phyloP scores from a whole-genome alignment of 768 basidiomycete species.

The Leccinellum albellum region DNA sequence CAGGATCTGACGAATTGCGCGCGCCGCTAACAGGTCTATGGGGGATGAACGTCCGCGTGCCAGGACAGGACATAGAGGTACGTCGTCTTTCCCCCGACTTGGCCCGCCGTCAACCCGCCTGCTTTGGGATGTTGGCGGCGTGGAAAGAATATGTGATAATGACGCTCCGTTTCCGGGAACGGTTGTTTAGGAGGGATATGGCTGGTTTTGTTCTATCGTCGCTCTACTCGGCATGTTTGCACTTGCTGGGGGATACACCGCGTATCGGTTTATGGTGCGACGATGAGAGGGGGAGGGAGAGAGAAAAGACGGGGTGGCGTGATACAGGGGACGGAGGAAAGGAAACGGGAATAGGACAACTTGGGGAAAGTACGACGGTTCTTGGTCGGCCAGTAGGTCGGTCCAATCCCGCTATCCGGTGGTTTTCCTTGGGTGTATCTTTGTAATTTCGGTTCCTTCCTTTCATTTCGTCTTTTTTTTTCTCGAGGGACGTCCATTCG shows the following conservation, averaged over 20 bases:
- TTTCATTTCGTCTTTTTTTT: background rate
- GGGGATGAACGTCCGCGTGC: constrained; percentile 99
- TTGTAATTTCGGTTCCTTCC: background rate
- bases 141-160: background rate
- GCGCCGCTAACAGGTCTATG: constrained; percentile 57
- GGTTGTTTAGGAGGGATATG: constrained; percentile 41
- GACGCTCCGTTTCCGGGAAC: background rate
- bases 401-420: background rate
- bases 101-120: background rate
- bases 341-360: background rate
- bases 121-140: background rate
- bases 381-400: background rate
- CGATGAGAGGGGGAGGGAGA: constrained; percentile 15
- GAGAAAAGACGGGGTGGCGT: background rate
- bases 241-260: constrained; percentile 71
- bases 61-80: constrained; percentile 66
- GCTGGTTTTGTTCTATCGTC: constrained; percentile 89
- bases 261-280: constrained; percentile 71
- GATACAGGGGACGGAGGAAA: background rate
- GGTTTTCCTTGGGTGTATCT: background rate
- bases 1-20: background rate
- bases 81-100: background rate
- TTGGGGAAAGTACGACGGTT: background rate
- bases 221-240: constrained; percentile 79
- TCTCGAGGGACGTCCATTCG: background rate